These are phyloP conservation scores for Yarrowia sp. DNA, from an alignment of 805 yeast genomes.

Conservation along the genomic window DNA sequence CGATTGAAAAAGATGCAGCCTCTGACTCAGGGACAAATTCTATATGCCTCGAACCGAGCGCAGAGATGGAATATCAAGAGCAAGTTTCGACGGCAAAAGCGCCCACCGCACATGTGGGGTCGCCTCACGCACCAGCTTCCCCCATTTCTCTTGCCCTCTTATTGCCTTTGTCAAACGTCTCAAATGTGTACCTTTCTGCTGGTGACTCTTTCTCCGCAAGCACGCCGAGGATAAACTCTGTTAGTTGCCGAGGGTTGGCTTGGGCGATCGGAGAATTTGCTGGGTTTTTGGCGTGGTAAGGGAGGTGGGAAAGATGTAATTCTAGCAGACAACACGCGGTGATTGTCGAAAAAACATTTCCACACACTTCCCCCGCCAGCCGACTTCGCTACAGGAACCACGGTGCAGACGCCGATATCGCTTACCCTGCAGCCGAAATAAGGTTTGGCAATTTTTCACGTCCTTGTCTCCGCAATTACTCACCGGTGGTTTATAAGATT, in stretches of 20 bases:
- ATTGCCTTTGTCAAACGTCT: constrained; percentile 13
- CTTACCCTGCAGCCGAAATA: constrained; percentile 24
- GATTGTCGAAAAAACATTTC: too few species aligned
- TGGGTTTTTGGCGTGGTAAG: too few species aligned
- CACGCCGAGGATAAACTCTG: constrained; percentile 23
- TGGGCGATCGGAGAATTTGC: constrained; percentile 19
- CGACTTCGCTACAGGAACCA: not conserved
- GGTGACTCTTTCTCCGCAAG: constrained; percentile 25
- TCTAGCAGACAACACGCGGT: too few species aligned
- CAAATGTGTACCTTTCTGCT: constrained; percentile 5
- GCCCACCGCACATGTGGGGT: not conserved
- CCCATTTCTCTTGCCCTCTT: not conserved
- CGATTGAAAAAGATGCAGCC: constrained; percentile 11
- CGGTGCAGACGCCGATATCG: constrained; percentile 20
- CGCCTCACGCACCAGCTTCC: not conserved
- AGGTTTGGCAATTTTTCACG: constrained; percentile 26
- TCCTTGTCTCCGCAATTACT: constrained; percentile 27
- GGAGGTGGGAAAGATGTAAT: too few species aligned
- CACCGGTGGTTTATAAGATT: constrained; percentile 23
- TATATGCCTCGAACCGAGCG: not conserved
- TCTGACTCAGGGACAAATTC: constrained; percentile 21
- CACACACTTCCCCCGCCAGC: too few species aligned
- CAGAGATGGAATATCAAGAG: not conserved
- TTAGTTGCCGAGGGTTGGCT: constrained; percentile 16
- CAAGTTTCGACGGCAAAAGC: not conserved